Evolutionary conservation across 1,139 yeast species (phyloP), one percentile per base, ranked within the genome.

Genomic region (Suzukiozyma palmioleophila): DNA sequence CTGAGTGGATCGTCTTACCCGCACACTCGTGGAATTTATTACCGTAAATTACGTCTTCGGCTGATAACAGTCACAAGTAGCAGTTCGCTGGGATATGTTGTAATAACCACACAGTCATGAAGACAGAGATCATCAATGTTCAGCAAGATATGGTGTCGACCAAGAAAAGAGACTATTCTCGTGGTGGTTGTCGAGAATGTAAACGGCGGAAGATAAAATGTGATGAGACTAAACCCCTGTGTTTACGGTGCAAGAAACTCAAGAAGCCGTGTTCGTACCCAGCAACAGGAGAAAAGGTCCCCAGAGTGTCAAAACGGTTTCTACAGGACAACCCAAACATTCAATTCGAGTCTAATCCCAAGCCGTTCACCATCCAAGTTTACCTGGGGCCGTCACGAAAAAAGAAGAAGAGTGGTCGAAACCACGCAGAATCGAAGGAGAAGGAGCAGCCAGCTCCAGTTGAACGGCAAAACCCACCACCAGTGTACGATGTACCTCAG

Each of bases 151-250:
- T 33, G 11, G 27, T 14, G 12, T 16, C 24, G 11, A 16, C 11
- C 35, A 36, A 26, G 30, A 43, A 42, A 15, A 42, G 54, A 26
- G 45, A 47, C 21, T 58, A 58, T 42, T 55, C 57, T 46, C 57
- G 54, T 34, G 52, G 49, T 16, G 63, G 62, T 3, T 59, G 63
- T 43, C 45, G 50, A 26, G 63, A 59, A 41, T 59, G 63, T 41
- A 59, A 58, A 39, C 51, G 63, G 32, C 46, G 63, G 8, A 59
- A 59, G 37, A 55, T 57, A 41, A 57, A 57, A 52, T 77, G 82
- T 49, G 81, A 76, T 50, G 82, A 77, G 48, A 60, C 59, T 3
- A 72, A 73, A 43, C 80, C 80, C 1, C 51, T 50, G 30, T 77
- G 82, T 47, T 63, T 73, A 68, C 60, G 56, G 38, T 59, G 63